Conservation (phyloP, 2,329 filamentous ascomycete species). For the Alternaria sp. region DNA sequence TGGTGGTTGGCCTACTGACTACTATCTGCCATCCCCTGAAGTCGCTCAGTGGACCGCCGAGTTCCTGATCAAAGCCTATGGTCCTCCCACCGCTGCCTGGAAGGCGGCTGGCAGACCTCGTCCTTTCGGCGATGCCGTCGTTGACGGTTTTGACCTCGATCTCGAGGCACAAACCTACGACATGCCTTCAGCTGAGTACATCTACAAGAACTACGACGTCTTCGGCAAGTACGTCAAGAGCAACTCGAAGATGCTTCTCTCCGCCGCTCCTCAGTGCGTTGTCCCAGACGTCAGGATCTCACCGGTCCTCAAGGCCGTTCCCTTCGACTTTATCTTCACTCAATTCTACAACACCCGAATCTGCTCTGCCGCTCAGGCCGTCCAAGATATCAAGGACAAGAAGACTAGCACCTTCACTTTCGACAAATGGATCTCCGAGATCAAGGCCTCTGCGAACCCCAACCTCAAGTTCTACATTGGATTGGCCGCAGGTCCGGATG, state of each 20-base stretch:
- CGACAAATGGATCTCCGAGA: slow-evolving; percentile 54
- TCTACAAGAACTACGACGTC: slow-evolving; percentile 55
- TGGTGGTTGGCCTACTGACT: slow-evolving; percentile 52
- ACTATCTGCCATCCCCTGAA: slow-evolving; percentile 54
- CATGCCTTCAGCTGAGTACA: slow-evolving; percentile 29
- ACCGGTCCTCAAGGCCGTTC: slow-evolving; percentile 55
- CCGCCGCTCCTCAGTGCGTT: slow-evolving; percentile 63
- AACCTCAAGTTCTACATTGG: slow-evolving; percentile 64
- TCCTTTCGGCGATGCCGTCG: slow-evolving; percentile 56
- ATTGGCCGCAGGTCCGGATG: slow-evolving; percentile 48
- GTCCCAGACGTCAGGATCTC: slow-evolving; percentile 58
- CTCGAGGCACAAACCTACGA: slow-evolving; percentile 44
- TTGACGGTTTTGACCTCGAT: slow-evolving; percentile 66
- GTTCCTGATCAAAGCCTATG: slow-evolving; percentile 62
- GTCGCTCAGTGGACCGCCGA: slow-evolving; percentile 60
- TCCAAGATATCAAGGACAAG: slow-evolving; percentile 28
- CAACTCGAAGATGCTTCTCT: slow-evolving; percentile 57
- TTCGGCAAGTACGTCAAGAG: slow-evolving; percentile 60
- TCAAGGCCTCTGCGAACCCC: slow-evolving; percentile 50
- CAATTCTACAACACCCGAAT: slow-evolving; percentile 65
- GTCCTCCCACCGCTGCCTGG: slow-evolving; percentile 51
- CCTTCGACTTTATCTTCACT: slow-evolving; percentile 64
- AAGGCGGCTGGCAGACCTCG: slow-evolving; percentile 47
- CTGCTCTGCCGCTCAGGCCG: slow-evolving; percentile 60
- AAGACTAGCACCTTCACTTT: slow-evolving; percentile 56